Conservation (phyloP, 2,329 filamentous ascomycete genomes). For the Aspergillus luchuensis region DNA sequence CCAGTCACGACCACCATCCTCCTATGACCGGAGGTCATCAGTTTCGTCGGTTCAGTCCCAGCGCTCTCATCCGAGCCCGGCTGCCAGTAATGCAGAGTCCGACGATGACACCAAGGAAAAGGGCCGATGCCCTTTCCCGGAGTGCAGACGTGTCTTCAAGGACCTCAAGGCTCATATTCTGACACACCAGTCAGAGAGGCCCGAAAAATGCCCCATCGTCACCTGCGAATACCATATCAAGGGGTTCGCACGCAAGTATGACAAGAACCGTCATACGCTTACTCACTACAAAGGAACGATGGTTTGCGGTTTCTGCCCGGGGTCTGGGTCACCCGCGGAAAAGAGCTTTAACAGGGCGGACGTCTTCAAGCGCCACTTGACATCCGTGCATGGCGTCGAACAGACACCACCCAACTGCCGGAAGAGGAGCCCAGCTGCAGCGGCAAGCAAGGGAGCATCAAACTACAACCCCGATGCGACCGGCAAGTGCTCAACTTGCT, state of each 20-base stretch:
- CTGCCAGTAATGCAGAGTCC: conserved; percentile 62
- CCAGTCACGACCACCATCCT: conserved; percentile 53
- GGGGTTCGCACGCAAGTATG: conserved; percentile 92
- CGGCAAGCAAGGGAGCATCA: conserved; percentile 64
- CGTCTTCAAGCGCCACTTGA: conserved; percentile 92
- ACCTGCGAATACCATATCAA: conserved; percentile 91
- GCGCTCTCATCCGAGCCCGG: conserved; percentile 60
- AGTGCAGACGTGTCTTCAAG: conserved; percentile 85
- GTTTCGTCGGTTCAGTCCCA: conserved; percentile 70
- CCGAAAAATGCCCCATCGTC: conserved; percentile 90
- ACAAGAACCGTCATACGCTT: conserved; percentile 91
- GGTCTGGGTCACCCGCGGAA: conserved; percentile 82
- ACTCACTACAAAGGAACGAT: conserved; percentile 98
- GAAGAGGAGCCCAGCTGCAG: conserved; percentile 62
- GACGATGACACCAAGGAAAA: conserved; percentile 65
- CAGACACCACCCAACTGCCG: conserved; percentile 90
- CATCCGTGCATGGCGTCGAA: conserved; percentile 87
- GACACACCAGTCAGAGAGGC: conserved; percentile 86
- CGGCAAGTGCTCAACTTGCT: conserved; percentile 91
- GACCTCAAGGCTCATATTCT: conserved; percentile 93
- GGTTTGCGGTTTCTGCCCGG: conserved; percentile 93
- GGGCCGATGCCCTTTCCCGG: conserved; percentile 75
- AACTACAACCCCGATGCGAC: conserved; percentile 75
- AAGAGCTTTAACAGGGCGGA: conserved; percentile 96
- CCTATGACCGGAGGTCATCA: conserved; percentile 64